Percentiles rank a stretch among this genome's conserved stretches.
Conservation (phyloP, 768 basidiomycete species). For the Auricularia heimuer region DNA sequence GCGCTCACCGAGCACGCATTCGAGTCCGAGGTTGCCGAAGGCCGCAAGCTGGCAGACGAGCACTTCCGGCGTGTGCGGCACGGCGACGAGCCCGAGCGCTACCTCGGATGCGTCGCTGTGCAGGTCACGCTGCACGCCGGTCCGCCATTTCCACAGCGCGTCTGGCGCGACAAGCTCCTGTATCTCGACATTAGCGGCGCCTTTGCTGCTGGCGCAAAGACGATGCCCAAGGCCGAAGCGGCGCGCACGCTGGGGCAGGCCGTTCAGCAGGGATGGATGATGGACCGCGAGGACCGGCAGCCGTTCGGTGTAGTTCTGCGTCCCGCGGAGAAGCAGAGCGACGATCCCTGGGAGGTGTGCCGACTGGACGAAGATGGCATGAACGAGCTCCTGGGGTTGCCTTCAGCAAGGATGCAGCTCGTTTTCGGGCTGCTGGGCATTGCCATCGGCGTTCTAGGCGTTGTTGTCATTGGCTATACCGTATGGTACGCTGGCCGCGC, state of each 20-base stretch:
- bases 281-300: background rate
- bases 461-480: too few relatives aligned
- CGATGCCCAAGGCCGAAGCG: background rate
- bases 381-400: background rate
- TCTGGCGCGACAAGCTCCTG: background rate
- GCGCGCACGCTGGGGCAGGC: background rate
- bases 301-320: background rate
- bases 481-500: too few relatives aligned
- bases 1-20: background rate
- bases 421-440: background rate
- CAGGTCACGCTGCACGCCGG: constrained; percentile 26
- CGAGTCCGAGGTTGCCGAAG: background rate
- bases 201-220: background rate
- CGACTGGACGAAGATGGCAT: background rate
- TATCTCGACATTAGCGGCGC: background rate
- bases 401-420: background rate
- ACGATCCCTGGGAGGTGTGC: background rate
- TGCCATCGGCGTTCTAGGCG: background rate
- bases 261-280: background rate
- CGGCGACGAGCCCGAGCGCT: background rate
- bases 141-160: constrained; percentile 26
- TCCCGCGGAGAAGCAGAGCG: background rate
- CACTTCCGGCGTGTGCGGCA: background rate
- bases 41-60: background rate
- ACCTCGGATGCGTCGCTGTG: constrained; percentile 27